These are phyloP conservation scores for Globisporangium lucens DNA, from an alignment of 352 stramenopile genomes.

Conservation along the genomic window DNA sequence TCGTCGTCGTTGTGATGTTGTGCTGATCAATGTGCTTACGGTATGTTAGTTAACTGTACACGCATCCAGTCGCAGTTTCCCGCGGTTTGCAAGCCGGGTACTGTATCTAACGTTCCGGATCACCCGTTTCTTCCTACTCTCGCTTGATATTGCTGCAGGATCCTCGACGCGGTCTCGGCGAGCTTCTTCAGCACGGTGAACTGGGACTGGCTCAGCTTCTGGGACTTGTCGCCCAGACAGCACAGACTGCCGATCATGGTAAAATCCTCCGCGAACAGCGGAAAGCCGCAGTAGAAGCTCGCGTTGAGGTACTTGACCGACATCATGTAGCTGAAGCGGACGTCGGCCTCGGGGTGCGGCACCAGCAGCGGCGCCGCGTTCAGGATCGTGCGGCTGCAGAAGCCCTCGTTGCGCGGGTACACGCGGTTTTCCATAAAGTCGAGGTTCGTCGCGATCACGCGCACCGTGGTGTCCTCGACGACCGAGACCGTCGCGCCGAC, in stretches of 20 bases:
- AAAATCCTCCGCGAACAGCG: constrained; percentile 15
- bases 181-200: constrained; percentile 18
- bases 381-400: constrained; percentile 59
- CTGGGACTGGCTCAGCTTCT: constrained; percentile 14
- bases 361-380: constrained; percentile 41
- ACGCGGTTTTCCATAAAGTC: constrained; percentile 25
- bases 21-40: too few species aligned
- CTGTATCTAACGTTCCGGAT: too few species aligned
- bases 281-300: constrained; percentile 24
- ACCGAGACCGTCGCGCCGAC: constrained; percentile 40
- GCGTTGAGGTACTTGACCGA: constrained; percentile 27
- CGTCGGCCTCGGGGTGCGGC: constrained; percentile 41
- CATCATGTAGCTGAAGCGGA: constrained; percentile 43
- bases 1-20: too few species aligned
- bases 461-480: constrained; percentile 33
- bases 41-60: too few species aligned
- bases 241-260: constrained; percentile 19
- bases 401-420: constrained; percentile 36
- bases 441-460: constrained; percentile 27
- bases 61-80: too few species aligned
- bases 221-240: constrained; percentile 16
- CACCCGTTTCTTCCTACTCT: too few species aligned
- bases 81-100: too few species aligned
- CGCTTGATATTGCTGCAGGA: constrained; percentile 1
- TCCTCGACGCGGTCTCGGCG: constrained; percentile 10